Percentiles rank a stretch among this genome's conserved stretches.
phyloP scores from a whole-genome alignment of 345 rosid species.

The Euclidium syriacum region DNA sequence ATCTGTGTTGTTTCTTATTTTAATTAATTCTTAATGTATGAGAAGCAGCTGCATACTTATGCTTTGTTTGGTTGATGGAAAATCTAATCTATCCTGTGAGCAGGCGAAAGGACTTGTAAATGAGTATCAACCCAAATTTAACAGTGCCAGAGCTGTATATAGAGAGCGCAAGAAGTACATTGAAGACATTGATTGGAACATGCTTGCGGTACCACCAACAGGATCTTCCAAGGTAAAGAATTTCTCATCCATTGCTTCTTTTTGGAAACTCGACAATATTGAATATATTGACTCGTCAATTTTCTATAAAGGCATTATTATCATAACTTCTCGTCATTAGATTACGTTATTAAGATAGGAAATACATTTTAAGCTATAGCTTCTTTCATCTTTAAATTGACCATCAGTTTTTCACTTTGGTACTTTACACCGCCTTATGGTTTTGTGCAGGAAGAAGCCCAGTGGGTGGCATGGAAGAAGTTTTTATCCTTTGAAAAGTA shows the following conservation, averaged over 20 bases:
- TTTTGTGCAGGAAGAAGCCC: constrained; percentile 71
- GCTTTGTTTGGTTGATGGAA: background rate
- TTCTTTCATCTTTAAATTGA: background rate
- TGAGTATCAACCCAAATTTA: constrained; percentile 87
- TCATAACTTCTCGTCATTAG: background rate
- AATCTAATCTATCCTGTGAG: constrained; percentile 29
- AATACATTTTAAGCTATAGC: background rate
- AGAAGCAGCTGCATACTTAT: background rate
- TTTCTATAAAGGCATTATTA: background rate
- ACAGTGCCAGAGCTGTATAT: constrained; percentile 90
- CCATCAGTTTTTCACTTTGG: constrained; percentile 2
- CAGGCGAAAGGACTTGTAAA: constrained; percentile 95
- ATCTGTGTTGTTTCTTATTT: background rate
- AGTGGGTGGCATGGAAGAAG: constrained; percentile 95
- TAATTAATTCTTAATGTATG: background rate
- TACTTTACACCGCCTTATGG: background rate
- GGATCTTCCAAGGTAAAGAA: constrained; percentile 59
- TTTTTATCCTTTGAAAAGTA: constrained; percentile 86
- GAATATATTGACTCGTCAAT: background rate
- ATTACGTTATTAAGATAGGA: background rate
- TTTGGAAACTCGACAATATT: constrained; percentile 10
- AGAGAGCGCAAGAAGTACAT: constrained; percentile 87
- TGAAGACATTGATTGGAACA: constrained; percentile 92
- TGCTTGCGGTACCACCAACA: constrained; percentile 88
- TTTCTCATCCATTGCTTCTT: constrained; percentile 16